Conservation (phyloP, 495 filamentous ascomycete genomes). For the Penicillium verhagenii region DNA sequence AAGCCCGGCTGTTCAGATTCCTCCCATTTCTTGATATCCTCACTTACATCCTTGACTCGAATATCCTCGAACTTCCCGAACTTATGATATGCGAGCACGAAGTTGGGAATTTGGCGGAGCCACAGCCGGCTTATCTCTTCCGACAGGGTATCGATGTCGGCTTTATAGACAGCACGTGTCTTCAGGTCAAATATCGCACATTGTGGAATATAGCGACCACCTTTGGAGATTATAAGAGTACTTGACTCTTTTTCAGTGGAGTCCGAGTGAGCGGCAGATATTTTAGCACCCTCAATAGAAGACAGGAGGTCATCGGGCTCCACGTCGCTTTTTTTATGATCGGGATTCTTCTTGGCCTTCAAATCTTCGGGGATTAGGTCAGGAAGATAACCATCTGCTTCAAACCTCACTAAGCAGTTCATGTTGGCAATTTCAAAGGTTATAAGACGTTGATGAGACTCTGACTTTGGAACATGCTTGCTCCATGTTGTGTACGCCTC, state of each 20-base stretch:
- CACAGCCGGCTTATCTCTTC: conserved; percentile 58
- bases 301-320: conserved; percentile 3
- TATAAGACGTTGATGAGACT: conserved; percentile 62
- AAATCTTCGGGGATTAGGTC: conserved; percentile 1
- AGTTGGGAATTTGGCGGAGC: conserved; percentile 59
- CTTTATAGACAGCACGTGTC: conserved; percentile 49
- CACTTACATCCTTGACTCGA: conserved; percentile 41
- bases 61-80: conserved; percentile 54
- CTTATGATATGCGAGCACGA: conserved; percentile 60
- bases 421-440: conserved; percentile 57
- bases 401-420: conserved; percentile 56
- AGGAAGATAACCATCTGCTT: conserved; percentile 58
- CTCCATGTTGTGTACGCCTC: conserved; percentile 64
- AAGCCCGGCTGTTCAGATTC: conserved; percentile 28
- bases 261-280: neutral
- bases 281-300: neutral
- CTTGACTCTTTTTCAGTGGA: neutral
- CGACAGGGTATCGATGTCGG: conserved; percentile 33
- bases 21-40: conserved; percentile 55
- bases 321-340: neutral
- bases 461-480: conserved; percentile 44
- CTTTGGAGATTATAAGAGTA: conserved; percentile 2
- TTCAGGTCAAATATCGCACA: conserved; percentile 64
- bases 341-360: neutral
- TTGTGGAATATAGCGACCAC: conserved; percentile 33